Percentiles rank a stretch among this genome's conserved stretches.
Conservation (phyloP, 2,329 filamentous ascomycete species). For the Colletotrichum orchidophilum region DNA sequence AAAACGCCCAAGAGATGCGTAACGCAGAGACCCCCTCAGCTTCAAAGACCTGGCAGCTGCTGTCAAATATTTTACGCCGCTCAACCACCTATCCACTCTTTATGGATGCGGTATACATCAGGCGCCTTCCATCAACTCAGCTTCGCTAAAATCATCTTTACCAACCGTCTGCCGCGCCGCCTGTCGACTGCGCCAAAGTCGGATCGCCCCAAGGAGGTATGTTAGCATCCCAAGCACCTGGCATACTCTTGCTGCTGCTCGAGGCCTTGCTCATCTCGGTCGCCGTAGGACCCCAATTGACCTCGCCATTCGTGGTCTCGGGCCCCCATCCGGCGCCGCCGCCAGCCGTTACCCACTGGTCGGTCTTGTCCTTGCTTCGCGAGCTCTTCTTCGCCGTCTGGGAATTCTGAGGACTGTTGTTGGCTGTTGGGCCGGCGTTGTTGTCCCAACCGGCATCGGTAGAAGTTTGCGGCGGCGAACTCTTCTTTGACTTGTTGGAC, state of each 20-base stretch:
- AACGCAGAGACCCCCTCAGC: background rate
- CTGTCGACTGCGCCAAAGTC: constrained; percentile 24
- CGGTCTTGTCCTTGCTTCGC: background rate
- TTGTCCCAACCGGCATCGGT: constrained; percentile 30
- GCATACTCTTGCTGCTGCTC: constrained; percentile 33
- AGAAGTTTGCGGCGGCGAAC: background rate
- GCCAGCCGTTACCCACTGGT: background rate
- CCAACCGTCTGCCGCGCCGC: constrained; percentile 20
- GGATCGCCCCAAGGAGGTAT: constrained; percentile 22
- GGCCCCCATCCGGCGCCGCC: constrained; percentile 26
- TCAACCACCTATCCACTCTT: background rate
- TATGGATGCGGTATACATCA: background rate
- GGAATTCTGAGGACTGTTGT: constrained; percentile 17
- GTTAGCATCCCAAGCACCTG: constrained; percentile 29
- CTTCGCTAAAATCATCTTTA: background rate
- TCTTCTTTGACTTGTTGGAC: constrained; percentile 10
- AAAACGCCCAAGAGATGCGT: background rate
- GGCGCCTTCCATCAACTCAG: background rate
- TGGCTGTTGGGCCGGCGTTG: constrained; percentile 27
- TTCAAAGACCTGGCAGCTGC: background rate
- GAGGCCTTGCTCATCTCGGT: constrained; percentile 26
- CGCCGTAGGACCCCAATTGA: constrained; percentile 18
- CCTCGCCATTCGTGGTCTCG: constrained; percentile 1
- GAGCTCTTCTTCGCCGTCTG: constrained; percentile 16
- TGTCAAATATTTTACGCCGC: background rate